Percentiles rank a stretch among this genome's conserved stretches.
Conservation (phyloP, 1,139 yeast species). For the Kazachstania sp. region DNA sequence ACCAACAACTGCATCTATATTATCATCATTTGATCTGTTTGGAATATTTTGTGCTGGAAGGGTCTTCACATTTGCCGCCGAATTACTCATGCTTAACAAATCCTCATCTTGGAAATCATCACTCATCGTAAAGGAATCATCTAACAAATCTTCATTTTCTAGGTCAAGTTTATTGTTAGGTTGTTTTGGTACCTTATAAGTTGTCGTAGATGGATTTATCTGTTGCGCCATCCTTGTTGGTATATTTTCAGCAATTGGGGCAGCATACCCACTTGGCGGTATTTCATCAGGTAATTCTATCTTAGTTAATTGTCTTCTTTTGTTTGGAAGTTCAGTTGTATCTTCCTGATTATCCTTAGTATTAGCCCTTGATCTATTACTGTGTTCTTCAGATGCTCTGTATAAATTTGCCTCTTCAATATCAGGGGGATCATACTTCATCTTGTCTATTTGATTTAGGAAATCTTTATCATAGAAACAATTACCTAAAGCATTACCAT, state of each 20-base stretch:
- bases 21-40: not conserved
- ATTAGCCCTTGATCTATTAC: constrained; percentile 27
- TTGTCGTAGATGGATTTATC: not conserved
- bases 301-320: constrained; percentile 16
- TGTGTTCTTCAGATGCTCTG: constrained; percentile 33
- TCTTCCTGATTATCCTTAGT: constrained; percentile 16
- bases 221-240: not conserved
- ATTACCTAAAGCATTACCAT: constrained; percentile 74
- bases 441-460: constrained; percentile 40
- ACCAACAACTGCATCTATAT: constrained; percentile 15
- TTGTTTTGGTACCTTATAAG: not conserved
- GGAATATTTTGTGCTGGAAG: not conserved
- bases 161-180: not conserved
- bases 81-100: constrained; percentile 18
- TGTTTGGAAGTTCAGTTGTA: constrained; percentile 8
- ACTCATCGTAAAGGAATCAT: constrained; percentile 59
- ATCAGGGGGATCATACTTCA: constrained; percentile 44
- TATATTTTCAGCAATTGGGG: not conserved
- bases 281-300: constrained; percentile 1
- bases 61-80: not conserved
- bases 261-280: not conserved
- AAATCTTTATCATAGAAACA: constrained; percentile 68
- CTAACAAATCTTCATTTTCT: constrained; percentile 38
- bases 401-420: constrained; percentile 42
- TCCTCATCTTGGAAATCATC: constrained; percentile 43